phyloP scores from a whole-genome alignment of 2,329 filamentous ascomycete genomes.

The Fusarium nelsonii region DNA sequence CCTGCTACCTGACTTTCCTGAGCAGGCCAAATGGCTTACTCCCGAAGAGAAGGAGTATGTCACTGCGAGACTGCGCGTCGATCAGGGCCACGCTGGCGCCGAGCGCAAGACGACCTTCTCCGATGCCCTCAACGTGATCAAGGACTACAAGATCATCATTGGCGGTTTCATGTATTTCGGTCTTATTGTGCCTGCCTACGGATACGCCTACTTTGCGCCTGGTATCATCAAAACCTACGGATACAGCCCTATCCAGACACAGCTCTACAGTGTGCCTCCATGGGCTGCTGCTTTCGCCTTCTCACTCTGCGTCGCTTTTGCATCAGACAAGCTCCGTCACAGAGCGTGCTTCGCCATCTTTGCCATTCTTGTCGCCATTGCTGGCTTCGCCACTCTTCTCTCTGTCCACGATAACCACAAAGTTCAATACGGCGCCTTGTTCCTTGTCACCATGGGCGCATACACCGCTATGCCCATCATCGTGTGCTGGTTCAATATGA shows the following conservation, averaged over 20 bases:
- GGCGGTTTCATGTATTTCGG: conserved; percentile 87
- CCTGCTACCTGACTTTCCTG: conserved; percentile 78
- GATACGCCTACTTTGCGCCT: conserved; percentile 82
- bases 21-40: conserved; percentile 78
- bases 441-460: conserved; percentile 81
- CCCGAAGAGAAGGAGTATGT: conserved; percentile 77
- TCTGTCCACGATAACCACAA: conserved; percentile 74
- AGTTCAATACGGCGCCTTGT: conserved; percentile 83
- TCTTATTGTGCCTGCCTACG: conserved; percentile 80
- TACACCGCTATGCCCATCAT: conserved; percentile 93
- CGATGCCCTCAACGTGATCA: conserved; percentile 74
- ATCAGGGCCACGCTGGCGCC: conserved; percentile 75
- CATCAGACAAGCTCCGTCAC: conserved; percentile 79
- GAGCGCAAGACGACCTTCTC: conserved; percentile 70
- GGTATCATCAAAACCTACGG: conserved; percentile 77
- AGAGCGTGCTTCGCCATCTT: conserved; percentile 79
- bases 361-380: conserved; percentile 75
- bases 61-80: conserved; percentile 73
- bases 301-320: conserved; percentile 78
- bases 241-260: conserved; percentile 69
- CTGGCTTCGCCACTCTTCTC: conserved; percentile 82
- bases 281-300: conserved; percentile 80
- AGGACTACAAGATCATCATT: conserved; percentile 79
- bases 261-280: conserved; percentile 69
- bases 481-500: conserved; percentile 87